Evolutionary conservation across 495 filamentous ascomycete species (phyloP).

Genomic region (Penicillium pancosmium): DNA sequence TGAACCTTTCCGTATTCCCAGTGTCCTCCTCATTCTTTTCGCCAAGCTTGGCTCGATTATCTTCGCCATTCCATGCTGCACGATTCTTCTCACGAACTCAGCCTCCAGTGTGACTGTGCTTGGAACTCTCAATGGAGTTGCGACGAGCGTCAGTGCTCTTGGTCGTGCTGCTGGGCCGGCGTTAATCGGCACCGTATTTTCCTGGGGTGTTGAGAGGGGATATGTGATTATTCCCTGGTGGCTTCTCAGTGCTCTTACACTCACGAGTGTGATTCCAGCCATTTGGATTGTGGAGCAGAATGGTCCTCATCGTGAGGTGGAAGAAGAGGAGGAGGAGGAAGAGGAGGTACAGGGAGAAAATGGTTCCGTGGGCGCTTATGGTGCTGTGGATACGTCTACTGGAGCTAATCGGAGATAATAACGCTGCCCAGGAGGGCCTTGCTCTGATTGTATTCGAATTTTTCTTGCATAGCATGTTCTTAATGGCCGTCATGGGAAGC

Average conservation of each 20-base stretch:
- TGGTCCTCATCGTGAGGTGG: constrained; percentile 57
- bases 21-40: constrained; percentile 52
- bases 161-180: constrained; percentile 80
- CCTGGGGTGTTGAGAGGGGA: constrained; percentile 67
- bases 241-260: constrained; percentile 61
- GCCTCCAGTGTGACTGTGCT: constrained; percentile 72
- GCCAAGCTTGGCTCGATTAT: constrained; percentile 71
- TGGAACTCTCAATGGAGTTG: constrained; percentile 88
- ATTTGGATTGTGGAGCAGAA: constrained; percentile 76
- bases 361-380: constrained; percentile 11
- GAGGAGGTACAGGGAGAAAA: neutral
- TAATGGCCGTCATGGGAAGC: constrained; percentile 25
- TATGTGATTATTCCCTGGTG: constrained; percentile 82
- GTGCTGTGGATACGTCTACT: constrained; percentile 3
- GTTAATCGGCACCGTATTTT: constrained; percentile 64
- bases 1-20: constrained; percentile 38
- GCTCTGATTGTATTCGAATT: neutral
- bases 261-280: constrained; percentile 65
- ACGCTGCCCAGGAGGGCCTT: neutral
- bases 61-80: constrained; percentile 83
- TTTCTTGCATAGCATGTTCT: neutral
- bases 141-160: constrained; percentile 75
- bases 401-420: constrained; percentile 4
- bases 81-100: constrained; percentile 89
- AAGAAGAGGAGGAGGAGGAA: constrained; percentile 29